phyloP scores from a whole-genome alignment of 1,139 yeast species.

The Diutina rugosa region DNA sequence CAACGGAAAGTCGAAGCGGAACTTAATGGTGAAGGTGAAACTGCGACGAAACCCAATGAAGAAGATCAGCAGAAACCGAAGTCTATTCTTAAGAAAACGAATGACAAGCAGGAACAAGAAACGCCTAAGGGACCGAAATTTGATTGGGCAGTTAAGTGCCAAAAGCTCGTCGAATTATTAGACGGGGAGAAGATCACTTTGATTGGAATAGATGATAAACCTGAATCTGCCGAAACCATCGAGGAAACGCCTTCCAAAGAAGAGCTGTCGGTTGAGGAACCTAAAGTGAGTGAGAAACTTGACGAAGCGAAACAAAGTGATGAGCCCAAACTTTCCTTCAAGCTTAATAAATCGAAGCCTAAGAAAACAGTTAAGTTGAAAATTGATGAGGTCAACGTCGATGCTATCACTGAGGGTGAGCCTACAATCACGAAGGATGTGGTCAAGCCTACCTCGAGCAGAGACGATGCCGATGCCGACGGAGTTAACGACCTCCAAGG shows the following conservation, averaged over 20 bases:
- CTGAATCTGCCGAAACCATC: neutral
- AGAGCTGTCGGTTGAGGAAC: neutral
- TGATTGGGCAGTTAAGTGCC: neutral
- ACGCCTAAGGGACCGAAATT: neutral
- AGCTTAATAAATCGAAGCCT: neutral
- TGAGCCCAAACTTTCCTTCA: neutral
- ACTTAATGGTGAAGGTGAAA: neutral
- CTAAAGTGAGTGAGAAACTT: neutral
- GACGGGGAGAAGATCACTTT: neutral
- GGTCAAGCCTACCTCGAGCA: neutral
- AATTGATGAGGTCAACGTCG: slow-evolving; percentile 1
- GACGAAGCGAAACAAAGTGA: neutral
- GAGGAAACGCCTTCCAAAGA: neutral
- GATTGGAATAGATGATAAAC: neutral
- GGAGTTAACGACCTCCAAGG: neutral
- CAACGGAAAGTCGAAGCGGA: neutral
- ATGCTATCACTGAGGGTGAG: neutral
- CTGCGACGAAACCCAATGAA: slow-evolving; percentile 3
- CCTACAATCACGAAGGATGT: neutral
- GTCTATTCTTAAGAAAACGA: neutral
- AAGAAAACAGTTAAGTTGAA: neutral
- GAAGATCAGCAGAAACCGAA: neutral
- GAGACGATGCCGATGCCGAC: neutral
- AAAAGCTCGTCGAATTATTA: neutral
- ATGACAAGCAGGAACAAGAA: neutral